A percentile compares a stretch with the other conserved stretches of the same genome.
These are phyloP conservation scores for Apium graveolens DNA, from an alignment of 129 eudicot genomes.

Conservation along the genomic window DNA sequence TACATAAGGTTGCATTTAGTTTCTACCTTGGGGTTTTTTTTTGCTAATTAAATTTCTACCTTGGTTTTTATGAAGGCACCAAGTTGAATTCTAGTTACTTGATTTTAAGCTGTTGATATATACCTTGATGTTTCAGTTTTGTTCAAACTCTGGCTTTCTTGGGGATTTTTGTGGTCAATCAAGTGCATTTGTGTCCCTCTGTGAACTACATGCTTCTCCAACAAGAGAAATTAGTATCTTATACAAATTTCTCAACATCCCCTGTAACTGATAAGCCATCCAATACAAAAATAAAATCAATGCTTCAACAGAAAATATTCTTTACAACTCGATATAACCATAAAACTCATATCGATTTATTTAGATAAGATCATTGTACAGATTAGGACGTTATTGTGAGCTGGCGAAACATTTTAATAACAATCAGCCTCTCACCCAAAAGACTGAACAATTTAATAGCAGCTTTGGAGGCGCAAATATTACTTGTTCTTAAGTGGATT, in stretches of 20 bases:
- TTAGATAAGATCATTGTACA: neutral
- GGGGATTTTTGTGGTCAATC: neutral
- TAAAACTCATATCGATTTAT: neutral
- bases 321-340: neutral
- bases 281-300: neutral
- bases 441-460: neutral
- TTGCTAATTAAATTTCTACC: too few relatives aligned
- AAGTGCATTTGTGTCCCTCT: neutral
- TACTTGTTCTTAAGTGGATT: slow-evolving; percentile 50
- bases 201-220: neutral
- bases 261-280: neutral
- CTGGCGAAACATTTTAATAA: neutral
- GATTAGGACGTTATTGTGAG: neutral
- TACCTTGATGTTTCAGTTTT: neutral
- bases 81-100: too few relatives aligned
- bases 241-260: neutral
- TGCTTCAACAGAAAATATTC: neutral
- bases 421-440: neutral
- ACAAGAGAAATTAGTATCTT: neutral
- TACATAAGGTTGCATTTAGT: neutral
- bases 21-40: too few relatives aligned
- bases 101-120: neutral
- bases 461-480: neutral
- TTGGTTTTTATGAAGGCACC: neutral
- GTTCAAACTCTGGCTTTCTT: neutral